Evolutionary conservation across 805 yeast species (phyloP).

Genomic region (Wickerhamiella brachini): DNA sequence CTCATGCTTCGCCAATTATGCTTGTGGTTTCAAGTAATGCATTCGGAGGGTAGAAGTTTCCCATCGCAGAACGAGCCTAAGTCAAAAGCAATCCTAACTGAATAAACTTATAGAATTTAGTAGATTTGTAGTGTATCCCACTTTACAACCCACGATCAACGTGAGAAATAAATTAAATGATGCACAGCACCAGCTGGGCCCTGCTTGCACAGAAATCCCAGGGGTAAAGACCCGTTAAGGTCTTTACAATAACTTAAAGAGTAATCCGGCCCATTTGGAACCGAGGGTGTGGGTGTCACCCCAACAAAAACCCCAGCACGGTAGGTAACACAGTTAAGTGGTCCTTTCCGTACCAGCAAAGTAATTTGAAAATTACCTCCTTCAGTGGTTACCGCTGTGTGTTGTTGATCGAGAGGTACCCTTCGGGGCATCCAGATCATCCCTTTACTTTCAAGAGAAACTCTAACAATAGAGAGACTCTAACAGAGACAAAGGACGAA

Average conservation of each 20-base stretch:
- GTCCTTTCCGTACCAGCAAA: not conserved
- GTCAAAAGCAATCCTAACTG: too few relatives aligned
- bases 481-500: too few relatives aligned
- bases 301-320: constrained; percentile 4
- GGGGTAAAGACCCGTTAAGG: not conserved
- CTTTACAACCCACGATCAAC: not conserved
- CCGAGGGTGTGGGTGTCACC: constrained; percentile 13
- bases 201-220: constrained; percentile 6
- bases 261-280: constrained; percentile 8
- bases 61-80: too few relatives aligned
- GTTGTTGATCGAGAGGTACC: constrained; percentile 3
- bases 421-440: not conserved
- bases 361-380: constrained; percentile 8
- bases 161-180: not conserved
- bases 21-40: too few relatives aligned
- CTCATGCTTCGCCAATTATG: too few relatives aligned
- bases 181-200: constrained; percentile 13
- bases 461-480: too few relatives aligned
- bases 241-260: constrained; percentile 4
- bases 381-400: constrained; percentile 13
- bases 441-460: not conserved
- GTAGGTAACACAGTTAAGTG: not conserved
- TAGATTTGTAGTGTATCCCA: not conserved
- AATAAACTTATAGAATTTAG: too few relatives aligned
- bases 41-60: too few relatives aligned